Evolutionary conservation across 192 early-diverging fungal species (phyloP), one percentile per base, ranked within the genome.

Genomic region (Podila clonocystis): DNA sequence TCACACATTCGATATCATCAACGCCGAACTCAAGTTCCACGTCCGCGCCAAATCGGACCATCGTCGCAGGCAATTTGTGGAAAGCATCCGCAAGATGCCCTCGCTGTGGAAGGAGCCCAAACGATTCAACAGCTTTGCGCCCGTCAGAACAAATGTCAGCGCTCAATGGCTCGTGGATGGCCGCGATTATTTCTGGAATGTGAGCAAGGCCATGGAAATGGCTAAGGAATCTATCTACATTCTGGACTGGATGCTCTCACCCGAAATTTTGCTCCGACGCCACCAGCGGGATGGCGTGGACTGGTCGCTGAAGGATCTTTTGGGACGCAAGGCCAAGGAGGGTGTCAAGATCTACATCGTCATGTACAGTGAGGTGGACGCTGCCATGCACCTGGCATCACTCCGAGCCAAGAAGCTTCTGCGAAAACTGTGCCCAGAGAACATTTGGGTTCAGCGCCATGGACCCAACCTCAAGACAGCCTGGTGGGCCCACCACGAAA

Each of bases 401-500:
- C 83, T 91, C 48, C 88, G 91, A 60, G 91, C 94, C 41, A 92
- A 96, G 69, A 86, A 85, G 72, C 85, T 89, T 64, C 85, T 96
- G 50, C 84, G 91, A 33, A 84, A 87, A 31, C 68, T 93, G 50
- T 89, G 91, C 52, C 85, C 87, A 17, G 77, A 80, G 36, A 95
- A 95, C 73, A 95, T 96, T 67, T 87, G 83, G 79, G 92, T 96
- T 2, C 89, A 93, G 66, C 88, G 95, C 11, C 92, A 96, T 67
- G 91, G 91, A 41, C 89, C 90, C 3, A 90, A 91, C 31, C 83
- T 89, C 74, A 89, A 88, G 72, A 85, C 87, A 0, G 84, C 87
- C 9, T 94, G 93, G 86, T 96, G 94, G 94, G 94, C 95, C 5
- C 93, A 94, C 74, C 92, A 94, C 72, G 92, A 92, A 63, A 96